Evolutionary conservation across 2,329 filamentous ascomycete genomes (phyloP).

Genomic region (Trichoderma simmonsii): DNA sequence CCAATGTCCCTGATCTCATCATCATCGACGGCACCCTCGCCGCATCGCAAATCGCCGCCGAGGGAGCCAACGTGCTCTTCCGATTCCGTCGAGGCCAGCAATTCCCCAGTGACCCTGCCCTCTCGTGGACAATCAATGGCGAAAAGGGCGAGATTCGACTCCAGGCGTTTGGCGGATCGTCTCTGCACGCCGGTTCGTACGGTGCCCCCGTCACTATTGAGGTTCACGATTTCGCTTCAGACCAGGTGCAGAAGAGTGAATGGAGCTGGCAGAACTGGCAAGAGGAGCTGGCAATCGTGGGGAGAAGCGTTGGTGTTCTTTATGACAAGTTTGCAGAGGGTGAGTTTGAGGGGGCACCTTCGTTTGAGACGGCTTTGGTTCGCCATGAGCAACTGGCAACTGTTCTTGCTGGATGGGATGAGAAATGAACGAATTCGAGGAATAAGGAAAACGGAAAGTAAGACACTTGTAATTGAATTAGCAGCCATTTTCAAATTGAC

Average conservation of each 20-base stretch:
- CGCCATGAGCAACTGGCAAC: conserved; percentile 47
- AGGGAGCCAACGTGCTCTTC: conserved; percentile 42
- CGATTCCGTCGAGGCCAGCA: conserved; percentile 47
- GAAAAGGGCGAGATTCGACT: conserved; percentile 50
- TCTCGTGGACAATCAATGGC: conserved; percentile 51
- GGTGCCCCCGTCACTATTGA: conserved; percentile 44
- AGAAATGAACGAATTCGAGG: neutral
- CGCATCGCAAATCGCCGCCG: conserved; percentile 24
- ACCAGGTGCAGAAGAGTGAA: conserved; percentile 41
- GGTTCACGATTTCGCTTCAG: conserved; percentile 48
- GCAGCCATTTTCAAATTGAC: neutral
- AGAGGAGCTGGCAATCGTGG: conserved; percentile 41
- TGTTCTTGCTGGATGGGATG: conserved; percentile 25
- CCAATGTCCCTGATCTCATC: conserved; percentile 45
- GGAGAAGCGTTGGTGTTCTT: conserved; percentile 50
- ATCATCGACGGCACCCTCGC: conserved; percentile 30
- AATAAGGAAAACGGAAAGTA: neutral
- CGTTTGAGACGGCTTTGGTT: conserved; percentile 41
- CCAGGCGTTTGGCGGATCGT: conserved; percentile 28
- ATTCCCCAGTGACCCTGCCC: conserved; percentile 44
- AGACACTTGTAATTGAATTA: neutral
- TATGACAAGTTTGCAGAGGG: conserved; percentile 53
- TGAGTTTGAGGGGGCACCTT: conserved; percentile 26
- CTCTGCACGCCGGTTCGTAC: conserved; percentile 33
- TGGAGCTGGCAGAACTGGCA: conserved; percentile 48